A percentile compares a stretch with the other conserved stretches of the same genome.
phyloP scores from a whole-genome alignment of 352 stramenopile species.

The Stephanocyclus meneghinianus region DNA sequence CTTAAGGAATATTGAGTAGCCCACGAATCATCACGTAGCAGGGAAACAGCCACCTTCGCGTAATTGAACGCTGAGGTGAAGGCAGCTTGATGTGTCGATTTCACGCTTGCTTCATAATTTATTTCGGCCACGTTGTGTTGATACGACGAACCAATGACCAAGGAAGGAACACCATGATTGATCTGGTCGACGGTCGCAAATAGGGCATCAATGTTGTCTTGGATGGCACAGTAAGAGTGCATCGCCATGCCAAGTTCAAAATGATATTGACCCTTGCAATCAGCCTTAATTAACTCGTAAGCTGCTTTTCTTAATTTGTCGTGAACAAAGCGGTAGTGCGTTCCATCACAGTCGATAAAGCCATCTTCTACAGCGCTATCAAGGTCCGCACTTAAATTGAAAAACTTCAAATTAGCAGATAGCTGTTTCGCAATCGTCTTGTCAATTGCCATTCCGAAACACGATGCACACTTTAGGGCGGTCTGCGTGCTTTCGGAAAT shows the following conservation, averaged over 20 bases:
- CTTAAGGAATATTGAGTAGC: background rate
- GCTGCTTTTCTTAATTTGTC: no score
- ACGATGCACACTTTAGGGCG: background rate
- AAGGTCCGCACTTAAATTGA: background rate
- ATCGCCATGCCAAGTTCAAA: background rate
- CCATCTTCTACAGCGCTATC: background rate
- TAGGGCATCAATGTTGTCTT: background rate
- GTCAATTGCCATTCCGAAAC: background rate
- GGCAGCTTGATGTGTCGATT: constrained; percentile 4
- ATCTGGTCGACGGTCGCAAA: constrained; percentile 41
- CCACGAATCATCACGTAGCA: constrained; percentile 1
- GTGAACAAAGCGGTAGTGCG: constrained; percentile 18
- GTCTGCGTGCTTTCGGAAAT: background rate
- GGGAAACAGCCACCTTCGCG: background rate
- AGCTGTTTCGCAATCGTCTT: background rate
- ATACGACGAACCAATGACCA: background rate
- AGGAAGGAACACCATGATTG: constrained; percentile 27
- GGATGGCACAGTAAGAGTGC: background rate
- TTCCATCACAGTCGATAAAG: constrained; percentile 19
- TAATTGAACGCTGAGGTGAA: background rate
- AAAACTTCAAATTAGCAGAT: background rate
- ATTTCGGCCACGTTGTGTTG: constrained; percentile 14
- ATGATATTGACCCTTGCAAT: background rate
- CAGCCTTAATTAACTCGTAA: background rate
- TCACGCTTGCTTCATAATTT: constrained; percentile 25